These are phyloP conservation scores for Leccinum subtestaceum DNA, from an alignment of 768 basidiomycete species.

Conservation along the genomic window DNA sequence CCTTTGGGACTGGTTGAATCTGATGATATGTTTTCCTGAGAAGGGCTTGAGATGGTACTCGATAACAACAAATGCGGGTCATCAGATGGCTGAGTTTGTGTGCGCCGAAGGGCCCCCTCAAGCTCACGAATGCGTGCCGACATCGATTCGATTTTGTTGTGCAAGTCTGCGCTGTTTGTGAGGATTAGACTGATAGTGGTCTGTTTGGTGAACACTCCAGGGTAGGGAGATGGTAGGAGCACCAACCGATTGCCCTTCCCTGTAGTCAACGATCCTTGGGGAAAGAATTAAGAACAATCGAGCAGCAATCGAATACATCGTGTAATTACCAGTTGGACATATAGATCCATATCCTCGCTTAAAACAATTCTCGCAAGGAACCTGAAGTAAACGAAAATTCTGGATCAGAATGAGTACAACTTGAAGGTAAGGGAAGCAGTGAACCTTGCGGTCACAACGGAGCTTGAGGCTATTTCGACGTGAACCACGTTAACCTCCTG, in stretches of 20 bases:
- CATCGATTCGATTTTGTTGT: constrained; percentile 58
- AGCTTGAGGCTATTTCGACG: constrained; percentile 49
- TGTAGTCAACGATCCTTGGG: constrained; percentile 49
- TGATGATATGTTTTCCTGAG: constrained; percentile 30
- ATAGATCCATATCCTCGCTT: constrained; percentile 72
- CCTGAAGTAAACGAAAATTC: constrained; percentile 35
- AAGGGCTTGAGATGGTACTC: constrained; percentile 21
- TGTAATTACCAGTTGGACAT: constrained; percentile 64
- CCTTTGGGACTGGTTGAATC: constrained; percentile 7
- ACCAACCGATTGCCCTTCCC: constrained; percentile 59
- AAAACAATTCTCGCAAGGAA: constrained; percentile 77
- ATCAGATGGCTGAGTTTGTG: constrained; percentile 49
- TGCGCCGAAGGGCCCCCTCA: constrained; percentile 51
- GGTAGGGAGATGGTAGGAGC: not conserved
- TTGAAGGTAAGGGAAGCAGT: not conserved
- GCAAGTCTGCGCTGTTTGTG: constrained; percentile 68
- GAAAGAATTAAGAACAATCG: constrained; percentile 3
- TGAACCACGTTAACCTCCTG: not conserved
- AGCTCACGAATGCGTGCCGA: constrained; percentile 56
- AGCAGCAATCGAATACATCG: constrained; percentile 2
- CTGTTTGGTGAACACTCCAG: not conserved
- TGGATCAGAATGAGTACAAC: constrained; percentile 11
- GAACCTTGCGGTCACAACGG: constrained; percentile 61
- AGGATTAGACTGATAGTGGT: constrained; percentile 46
- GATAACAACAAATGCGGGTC: constrained; percentile 49